These are phyloP conservation scores for Juncus effusus DNA, from an alignment of 176 grass and related monocot species.

Conservation along the genomic window DNA sequence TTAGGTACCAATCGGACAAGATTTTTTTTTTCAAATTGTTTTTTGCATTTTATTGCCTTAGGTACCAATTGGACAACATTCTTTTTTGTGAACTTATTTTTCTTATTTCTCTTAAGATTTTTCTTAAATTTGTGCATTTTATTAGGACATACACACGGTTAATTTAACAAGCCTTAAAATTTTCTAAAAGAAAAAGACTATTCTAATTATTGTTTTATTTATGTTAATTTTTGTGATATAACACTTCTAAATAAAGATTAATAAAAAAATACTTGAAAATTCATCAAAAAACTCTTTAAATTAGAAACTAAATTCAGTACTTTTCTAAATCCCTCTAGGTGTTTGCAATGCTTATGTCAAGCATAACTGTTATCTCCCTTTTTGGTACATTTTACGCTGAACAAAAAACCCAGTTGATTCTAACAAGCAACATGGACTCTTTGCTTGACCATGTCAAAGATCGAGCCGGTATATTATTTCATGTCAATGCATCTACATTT, in stretches of 20 bases:
- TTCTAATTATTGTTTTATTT: background rate
- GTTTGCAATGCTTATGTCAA: background rate
- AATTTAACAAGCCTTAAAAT: background rate
- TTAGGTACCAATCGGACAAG: background rate
- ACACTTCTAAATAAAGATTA: slow-evolving; percentile 1
- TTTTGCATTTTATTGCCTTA: background rate
- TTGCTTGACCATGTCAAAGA: background rate
- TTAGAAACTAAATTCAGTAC: background rate
- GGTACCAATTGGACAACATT: too few relatives aligned
- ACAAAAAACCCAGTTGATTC: background rate
- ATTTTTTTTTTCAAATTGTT: background rate
- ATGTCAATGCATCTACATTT: slow-evolving; percentile 4
- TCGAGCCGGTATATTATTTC: slow-evolving; percentile 21
- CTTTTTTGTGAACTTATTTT: too few relatives aligned
- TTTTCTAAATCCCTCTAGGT: slow-evolving; percentile 10
- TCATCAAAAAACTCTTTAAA: background rate
- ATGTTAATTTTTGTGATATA: background rate
- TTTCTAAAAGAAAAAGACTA: background rate
- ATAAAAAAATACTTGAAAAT: background rate
- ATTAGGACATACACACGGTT: too few relatives aligned
- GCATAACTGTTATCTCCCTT: background rate
- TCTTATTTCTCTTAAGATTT: too few relatives aligned
- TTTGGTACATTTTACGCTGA: slow-evolving; percentile 7
- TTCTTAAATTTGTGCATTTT: too few relatives aligned
- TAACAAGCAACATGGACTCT: slow-evolving; percentile 10